Evolutionary conservation across 192 early-diverging fungal genomes (phyloP), one percentile per base, ranked within the genome.

Genomic region (Coemansia sp.): DNA sequence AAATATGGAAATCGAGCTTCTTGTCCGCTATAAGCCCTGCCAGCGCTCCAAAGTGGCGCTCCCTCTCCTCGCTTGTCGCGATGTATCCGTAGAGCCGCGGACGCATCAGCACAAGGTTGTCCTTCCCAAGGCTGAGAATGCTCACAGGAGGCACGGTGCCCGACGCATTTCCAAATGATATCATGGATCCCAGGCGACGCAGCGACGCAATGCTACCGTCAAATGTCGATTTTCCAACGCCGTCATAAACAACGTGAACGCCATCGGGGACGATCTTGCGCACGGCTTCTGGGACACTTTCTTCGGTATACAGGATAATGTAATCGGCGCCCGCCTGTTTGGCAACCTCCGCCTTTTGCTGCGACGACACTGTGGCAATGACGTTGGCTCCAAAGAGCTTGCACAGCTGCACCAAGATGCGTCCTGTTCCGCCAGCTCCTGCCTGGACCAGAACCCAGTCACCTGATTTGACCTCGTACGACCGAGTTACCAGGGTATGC

Each of bases 181-280:
- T 82, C 62, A 96, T 63, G 31, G 76, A 80, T 19, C 93, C 94
- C 15, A 87, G 70, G 28, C 84, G 79, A 13, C 87, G 76, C 42
- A 88, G 59, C 22, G 82, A 87, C 14, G 83, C 72, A 9, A 95
- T 68, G 15, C 88, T 89, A 5, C 76, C 81, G 41, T 89, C 87
- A 69, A 92, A 98, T 0, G 94, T 95, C 3, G 85, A 68, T 62
- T 88, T 89, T n/a, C 96, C 96, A n/a, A 98, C 89, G 31, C 94
- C 91, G 63, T 98, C 96, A 61, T 84, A 92, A 28, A 92, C 91
- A 20, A 83, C 92, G 40, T 93, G 84, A 17, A 89, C 89, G 17
- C 93, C 93, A 47, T 86, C 66, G 36, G 76, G 70, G 0, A 93
- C 92, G 33, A 98, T 84, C 50, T 83, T 74, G 62, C 83, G 84